A percentile compares a stretch with the other conserved stretches of the same genome.
phyloP scores from a whole-genome alignment of 2,329 filamentous ascomycete species.

The Canariomyces notabilis region DNA sequence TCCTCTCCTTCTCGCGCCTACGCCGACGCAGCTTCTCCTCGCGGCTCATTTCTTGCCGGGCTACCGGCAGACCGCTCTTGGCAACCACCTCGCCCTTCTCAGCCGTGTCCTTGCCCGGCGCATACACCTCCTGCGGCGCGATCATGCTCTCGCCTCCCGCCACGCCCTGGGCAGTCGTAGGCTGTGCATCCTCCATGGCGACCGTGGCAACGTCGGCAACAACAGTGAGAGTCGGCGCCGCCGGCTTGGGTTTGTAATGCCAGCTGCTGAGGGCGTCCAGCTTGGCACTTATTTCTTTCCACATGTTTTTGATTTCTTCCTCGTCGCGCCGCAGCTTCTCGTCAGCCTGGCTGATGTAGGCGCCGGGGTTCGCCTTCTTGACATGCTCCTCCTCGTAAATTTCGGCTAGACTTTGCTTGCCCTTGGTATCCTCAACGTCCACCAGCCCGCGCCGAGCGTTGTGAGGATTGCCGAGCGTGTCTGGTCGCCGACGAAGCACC shows the following conservation, averaged over 20 bases:
- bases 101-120: conserved; percentile 61
- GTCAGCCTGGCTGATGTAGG: conserved; percentile 74
- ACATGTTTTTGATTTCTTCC: conserved; percentile 73
- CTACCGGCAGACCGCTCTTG: conserved; percentile 72
- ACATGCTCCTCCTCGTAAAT: conserved; percentile 92
- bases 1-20: conserved; percentile 79
- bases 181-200: conserved; percentile 91
- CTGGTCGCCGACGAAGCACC: conserved; percentile 74
- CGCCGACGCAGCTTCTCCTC: conserved; percentile 77
- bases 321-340: conserved; percentile 80
- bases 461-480: conserved; percentile 58
- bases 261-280: conserved; percentile 88
- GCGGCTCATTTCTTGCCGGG: conserved; percentile 78
- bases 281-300: conserved; percentile 73
- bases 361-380: conserved; percentile 68
- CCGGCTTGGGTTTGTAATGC: conserved; percentile 90
- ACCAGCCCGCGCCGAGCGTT: conserved; percentile 65
- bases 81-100: conserved; percentile 68
- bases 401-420: conserved; percentile 81
- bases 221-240: conserved; percentile 75
- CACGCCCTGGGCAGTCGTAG: conserved; percentile 72
- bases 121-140: conserved; percentile 92
- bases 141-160: conserved; percentile 66
- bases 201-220: conserved; percentile 89
- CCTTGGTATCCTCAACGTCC: conserved; percentile 81